phyloP scores from a whole-genome alignment of 2,329 filamentous ascomycete genomes.

The Xylariaceae sp. region DNA sequence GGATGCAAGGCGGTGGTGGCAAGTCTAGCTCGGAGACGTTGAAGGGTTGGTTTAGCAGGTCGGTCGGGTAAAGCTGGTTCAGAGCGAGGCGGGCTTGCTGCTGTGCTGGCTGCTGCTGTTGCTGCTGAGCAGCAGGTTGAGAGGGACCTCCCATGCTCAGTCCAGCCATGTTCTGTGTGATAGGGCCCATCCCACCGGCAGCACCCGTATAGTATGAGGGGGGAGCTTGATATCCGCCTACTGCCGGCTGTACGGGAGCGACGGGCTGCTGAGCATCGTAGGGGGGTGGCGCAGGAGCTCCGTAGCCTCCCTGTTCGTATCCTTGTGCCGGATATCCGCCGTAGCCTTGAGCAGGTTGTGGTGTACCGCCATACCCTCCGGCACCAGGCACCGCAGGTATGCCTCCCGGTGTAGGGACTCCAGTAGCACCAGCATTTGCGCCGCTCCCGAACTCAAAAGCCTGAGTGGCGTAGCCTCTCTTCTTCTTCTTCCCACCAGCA shows the following conservation, averaged over 20 bases:
- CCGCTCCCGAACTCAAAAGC: constrained; percentile 92
- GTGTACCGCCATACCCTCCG: constrained; percentile 47
- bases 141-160: constrained; percentile 77
- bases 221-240: constrained; percentile 71
- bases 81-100: constrained; percentile 60
- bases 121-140: constrained; percentile 55
- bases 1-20: constrained; percentile 86
- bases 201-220: constrained; percentile 68
- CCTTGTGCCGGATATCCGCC: constrained; percentile 62
- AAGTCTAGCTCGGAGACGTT: constrained; percentile 91
- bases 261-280: constrained; percentile 53
- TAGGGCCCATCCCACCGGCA: constrained; percentile 66
- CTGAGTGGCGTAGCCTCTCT: constrained; percentile 91
- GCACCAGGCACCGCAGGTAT: constrained; percentile 40
- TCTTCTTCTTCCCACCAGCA: constrained; percentile 79
- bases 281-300: constrained; percentile 35
- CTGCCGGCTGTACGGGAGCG: constrained; percentile 49
- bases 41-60: constrained; percentile 90
- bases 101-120: constrained; percentile 57
- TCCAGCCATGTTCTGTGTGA: constrained; percentile 84
- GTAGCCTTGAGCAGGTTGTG: constrained; percentile 56
- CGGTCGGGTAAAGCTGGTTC: constrained; percentile 91
- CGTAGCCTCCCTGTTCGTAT: constrained; percentile 44
- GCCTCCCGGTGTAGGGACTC: constrained; percentile 48
- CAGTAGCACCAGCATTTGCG: constrained; percentile 71